These are phyloP conservation scores for Aspergillus transmontanensis DNA, from an alignment of 2,329 filamentous ascomycete genomes.

Conservation along the genomic window DNA sequence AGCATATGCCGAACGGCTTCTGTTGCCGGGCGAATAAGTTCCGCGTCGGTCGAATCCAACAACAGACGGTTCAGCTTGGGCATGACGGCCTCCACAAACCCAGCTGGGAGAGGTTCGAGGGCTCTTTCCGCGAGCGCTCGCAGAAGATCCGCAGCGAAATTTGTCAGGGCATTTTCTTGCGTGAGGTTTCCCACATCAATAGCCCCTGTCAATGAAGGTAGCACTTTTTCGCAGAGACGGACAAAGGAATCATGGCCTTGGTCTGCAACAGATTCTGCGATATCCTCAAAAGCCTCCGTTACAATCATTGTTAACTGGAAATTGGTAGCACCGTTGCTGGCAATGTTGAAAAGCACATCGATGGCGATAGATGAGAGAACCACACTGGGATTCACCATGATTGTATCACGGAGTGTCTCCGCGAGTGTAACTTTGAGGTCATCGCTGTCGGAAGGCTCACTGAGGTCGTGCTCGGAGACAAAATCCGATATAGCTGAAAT, in stretches of 20 bases:
- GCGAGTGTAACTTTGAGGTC: constrained; percentile 89
- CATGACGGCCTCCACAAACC: constrained; percentile 81
- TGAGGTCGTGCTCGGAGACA: constrained; percentile 76
- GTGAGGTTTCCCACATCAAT: constrained; percentile 87
- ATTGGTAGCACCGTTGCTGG: constrained; percentile 83
- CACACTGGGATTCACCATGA: constrained; percentile 75
- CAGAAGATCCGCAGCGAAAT: constrained; percentile 82
- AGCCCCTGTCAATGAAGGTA: constrained; percentile 84
- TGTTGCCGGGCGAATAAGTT: constrained; percentile 83
- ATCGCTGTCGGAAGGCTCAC: constrained; percentile 83
- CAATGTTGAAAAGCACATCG: constrained; percentile 84
- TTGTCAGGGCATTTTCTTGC: constrained; percentile 76
- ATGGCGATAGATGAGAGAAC: constrained; percentile 71
- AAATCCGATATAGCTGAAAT: constrained; percentile 69
- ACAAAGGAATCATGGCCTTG: constrained; percentile 69
- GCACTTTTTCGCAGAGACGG: constrained; percentile 78
- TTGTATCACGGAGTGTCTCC: constrained; percentile 80
- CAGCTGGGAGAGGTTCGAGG: constrained; percentile 79
- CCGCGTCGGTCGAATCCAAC: constrained; percentile 81
- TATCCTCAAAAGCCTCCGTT: constrained; percentile 87
- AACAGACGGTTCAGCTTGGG: constrained; percentile 84
- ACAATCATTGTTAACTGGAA: constrained; percentile 89
- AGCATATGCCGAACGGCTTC: constrained; percentile 88
- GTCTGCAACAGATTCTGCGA: constrained; percentile 70
- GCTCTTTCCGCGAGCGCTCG: constrained; percentile 80